Base-by-base conservation (phyloP, 108 stramenopile genomes). In the Craspedostauros australis region DNA sequence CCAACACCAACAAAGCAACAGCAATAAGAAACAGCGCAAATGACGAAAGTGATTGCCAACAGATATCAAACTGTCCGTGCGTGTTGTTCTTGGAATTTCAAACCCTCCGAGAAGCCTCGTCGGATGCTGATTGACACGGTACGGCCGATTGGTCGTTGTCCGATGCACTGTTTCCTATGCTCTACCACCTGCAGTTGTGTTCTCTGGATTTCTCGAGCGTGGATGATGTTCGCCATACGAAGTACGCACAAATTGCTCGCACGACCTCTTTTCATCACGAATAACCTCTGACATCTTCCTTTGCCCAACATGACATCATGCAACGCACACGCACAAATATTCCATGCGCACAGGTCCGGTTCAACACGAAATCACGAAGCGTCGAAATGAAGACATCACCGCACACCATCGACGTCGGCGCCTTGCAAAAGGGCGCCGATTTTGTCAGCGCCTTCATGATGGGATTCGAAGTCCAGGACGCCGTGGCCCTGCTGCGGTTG, bases 381-480 rank as follows among this genome's bases (percentile, higher is more conserved):
- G 97, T 99, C 0, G 99, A 99, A 60, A 74, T 99, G 85, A 95
- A 95, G 66, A 94, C 95, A 6, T 94, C 92, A 8, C 58, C 60
- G 15, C 88, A 94, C 43, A 98, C 99, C 7, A 36, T 85, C 22
- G 95, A 97, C 57, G 54, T 76, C 18, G 86, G 88, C 9, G 88
- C 93, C 5, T 74, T 97, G 11, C 96, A 97, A 69, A 96, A 96
- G 59, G 96, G 89, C 20, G 93, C 94, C 6, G 96, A 99, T 66
- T 99, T 97, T 65, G 82, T 96, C n/a, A 66, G 79, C 27, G 97
- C 96, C 24, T 99, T 97, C 68, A 93, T 96, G 93, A 62, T 97
- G 65, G 99, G 99, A 9, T 99, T 99, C 48, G 98, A 99, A 54
- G 95, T 97, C 5, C 90, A 88, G 50, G 98, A 99, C 76, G 96